Evolutionary conservation across 371 early-diverging fungal species (phyloP).

Genomic region (Circinella minor): DNA sequence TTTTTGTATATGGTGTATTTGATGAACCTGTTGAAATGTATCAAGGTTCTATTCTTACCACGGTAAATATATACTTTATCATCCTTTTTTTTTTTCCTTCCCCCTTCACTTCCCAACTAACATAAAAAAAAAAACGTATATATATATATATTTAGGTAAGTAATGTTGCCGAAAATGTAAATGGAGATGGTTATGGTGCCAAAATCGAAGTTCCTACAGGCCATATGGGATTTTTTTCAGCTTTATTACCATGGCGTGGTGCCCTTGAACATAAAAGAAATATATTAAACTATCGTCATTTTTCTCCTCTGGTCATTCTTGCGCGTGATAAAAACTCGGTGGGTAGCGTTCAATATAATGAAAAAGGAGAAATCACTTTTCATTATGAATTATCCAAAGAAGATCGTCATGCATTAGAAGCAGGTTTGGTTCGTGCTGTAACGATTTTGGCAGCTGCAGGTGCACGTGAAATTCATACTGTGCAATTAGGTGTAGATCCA

Average conservation of each 20-base stretch:
- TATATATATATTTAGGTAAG: slow-evolving; percentile 1
- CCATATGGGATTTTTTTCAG: not conserved
- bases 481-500: slow-evolving; percentile 37
- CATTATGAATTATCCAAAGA: slow-evolving; percentile 51
- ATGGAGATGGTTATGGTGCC: slow-evolving; percentile 66
- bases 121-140: not conserved
- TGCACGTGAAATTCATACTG: slow-evolving; percentile 59
- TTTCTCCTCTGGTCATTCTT: slow-evolving; percentile 53
- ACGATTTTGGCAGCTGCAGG: slow-evolving; percentile 68
- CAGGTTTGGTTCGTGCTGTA: slow-evolving; percentile 46
- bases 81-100: too few relatives aligned
- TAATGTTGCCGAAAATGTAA: slow-evolving; percentile 41
- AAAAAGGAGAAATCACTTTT: slow-evolving; percentile 11
- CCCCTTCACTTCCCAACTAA: too few relatives aligned
- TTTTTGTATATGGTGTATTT: slow-evolving; percentile 49
- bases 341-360: slow-evolving; percentile 25
- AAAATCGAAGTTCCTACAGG: slow-evolving; percentile 67
- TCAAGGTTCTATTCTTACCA: slow-evolving; percentile 65
- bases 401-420: slow-evolving; percentile 50
- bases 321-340: slow-evolving; percentile 66
- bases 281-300: slow-evolving; percentile 51
- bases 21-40: slow-evolving; percentile 53
- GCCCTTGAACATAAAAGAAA: slow-evolving; percentile 53
- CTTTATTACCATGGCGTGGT: slow-evolving; percentile 36
- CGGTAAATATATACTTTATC: not conserved